Evolutionary conservation across 2,329 filamentous ascomycete genomes (phyloP), one percentile per base, ranked within the genome.

Genomic region (Colletotrichum paranaense): DNA sequence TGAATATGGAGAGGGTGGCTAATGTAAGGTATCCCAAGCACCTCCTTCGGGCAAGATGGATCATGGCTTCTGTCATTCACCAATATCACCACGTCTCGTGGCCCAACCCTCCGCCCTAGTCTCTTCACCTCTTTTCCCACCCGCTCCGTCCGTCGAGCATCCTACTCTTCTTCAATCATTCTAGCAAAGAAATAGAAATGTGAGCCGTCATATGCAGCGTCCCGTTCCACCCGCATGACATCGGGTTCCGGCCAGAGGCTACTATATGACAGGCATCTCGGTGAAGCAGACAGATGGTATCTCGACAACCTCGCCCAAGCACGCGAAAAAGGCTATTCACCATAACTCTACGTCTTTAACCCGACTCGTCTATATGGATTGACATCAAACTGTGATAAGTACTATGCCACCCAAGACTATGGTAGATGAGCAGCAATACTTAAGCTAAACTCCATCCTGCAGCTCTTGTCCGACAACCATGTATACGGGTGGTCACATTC

Each of bases 191-290:
- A 22, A n/a, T n/a, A 49, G 19, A 32, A 59, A 26, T 32, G 9
- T 69, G 69, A 69, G 9, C 19, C 63, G 38, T 73, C 66, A 65
- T 49, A 62, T 73, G 70, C 70, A 52, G 60, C 24, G 22, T 19
- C 46, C 70, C 70, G 46, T 38, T 59, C 24, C 24, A 42, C 55
- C 55, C 11, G 53, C 30, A 52, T 55, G 53, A 19, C 16, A n/a
- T 24, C 42, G n/a, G 32, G 35, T 16, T 30, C 30, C 38, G 26
- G 56, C 26, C 46, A 59, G 14, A 16, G 19, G 22, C 57, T 53
- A 30, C 7, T 22, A 60, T 24, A 59, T 67, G 46, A 60, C 46
- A 55, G 62, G 19, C 46, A 46, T 35, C 9, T 30, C 30, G 53
- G 32, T 55, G 19, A 71, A 11, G 64, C 38, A 56, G 12, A 16